Conservation (phyloP, 768 basidiomycete genomes). For the Botryobasidium botryosum region DNA sequence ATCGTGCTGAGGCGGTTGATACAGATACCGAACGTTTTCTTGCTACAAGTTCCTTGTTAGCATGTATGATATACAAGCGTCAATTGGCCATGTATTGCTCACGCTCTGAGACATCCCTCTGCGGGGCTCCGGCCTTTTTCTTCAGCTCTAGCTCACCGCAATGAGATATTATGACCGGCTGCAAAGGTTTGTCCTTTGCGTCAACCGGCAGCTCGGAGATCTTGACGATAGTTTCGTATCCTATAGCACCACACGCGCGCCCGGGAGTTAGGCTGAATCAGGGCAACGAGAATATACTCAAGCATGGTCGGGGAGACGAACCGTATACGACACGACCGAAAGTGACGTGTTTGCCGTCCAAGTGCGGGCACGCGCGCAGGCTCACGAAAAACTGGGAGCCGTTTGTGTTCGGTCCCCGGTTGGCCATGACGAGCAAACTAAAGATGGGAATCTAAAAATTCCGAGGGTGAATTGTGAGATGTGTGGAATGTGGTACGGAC, state of each 20-base stretch:
- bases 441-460: too few relatives aligned
- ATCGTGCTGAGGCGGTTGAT: slow-evolving; percentile 2
- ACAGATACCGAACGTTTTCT: neutral
- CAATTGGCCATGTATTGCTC: neutral
- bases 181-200: slow-evolving; percentile 52
- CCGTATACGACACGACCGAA: slow-evolving; percentile 26
- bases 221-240: slow-evolving; percentile 31
- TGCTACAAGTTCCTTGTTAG: slow-evolving; percentile 9
- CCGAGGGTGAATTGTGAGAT: neutral
- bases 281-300: neutral
- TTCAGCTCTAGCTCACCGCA: slow-evolving; percentile 76
- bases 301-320: slow-evolving; percentile 13
- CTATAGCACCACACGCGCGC: slow-evolving; percentile 9
- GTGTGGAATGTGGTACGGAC: slow-evolving; percentile 20
- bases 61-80: neutral
- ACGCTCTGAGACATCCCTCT: neutral
- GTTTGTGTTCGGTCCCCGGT: slow-evolving; percentile 61
- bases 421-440: slow-evolving; percentile 79
- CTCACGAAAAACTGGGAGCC: slow-evolving; percentile 81
- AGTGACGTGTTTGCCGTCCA: slow-evolving; percentile 39
- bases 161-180: slow-evolving; percentile 49
- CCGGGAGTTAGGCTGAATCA: neutral
- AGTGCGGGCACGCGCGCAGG: slow-evolving; percentile 52
- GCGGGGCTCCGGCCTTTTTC: slow-evolving; percentile 17
- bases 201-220: slow-evolving; percentile 53